These are phyloP conservation scores for Cladorrhinum samala DNA, from an alignment of 495 filamentous ascomycete species.

Conservation along the genomic window DNA sequence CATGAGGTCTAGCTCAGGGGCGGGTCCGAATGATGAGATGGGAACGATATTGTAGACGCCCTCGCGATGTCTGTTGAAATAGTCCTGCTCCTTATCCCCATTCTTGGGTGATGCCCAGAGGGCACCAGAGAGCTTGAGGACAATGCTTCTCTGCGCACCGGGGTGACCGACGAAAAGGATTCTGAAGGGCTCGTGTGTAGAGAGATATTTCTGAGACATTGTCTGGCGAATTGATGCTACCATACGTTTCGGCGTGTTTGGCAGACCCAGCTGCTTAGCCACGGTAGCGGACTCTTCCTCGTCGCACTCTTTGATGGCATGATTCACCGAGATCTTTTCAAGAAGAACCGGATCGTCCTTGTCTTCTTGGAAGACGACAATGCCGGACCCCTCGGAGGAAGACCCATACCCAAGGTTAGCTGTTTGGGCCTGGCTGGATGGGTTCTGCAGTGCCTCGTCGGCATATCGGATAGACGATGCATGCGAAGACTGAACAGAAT, in stretches of 20 bases:
- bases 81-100: conserved; percentile 15
- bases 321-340: conserved; percentile 55
- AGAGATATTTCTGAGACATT: conserved; percentile 60
- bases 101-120: conserved; percentile 37
- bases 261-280: conserved; percentile 33
- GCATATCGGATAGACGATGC: conserved; percentile 37
- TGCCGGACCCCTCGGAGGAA: conserved; percentile 16
- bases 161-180: conserved; percentile 63
- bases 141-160: conserved; percentile 58
- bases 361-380: conserved; percentile 49
- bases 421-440: conserved; percentile 32
- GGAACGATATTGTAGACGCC: conserved; percentile 65
- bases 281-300: conserved; percentile 47
- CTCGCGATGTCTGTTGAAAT: conserved; percentile 18
- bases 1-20: conserved; percentile 68
- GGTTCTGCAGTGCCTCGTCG: conserved; percentile 37
- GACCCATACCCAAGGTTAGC: conserved; percentile 32
- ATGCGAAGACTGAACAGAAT: conserved; percentile 37
- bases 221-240: conserved; percentile 62
- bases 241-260: conserved; percentile 32
- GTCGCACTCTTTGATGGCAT: conserved; percentile 54
- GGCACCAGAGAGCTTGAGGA: conserved; percentile 71
- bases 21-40: conserved; percentile 61
- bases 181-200: conserved; percentile 59
- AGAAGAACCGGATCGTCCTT: conserved; percentile 34